Percentiles rank a stretch among this genome's conserved stretches.
Conservation (phyloP, 768 basidiomycete genomes). For the Tulasnella sp. region DNA sequence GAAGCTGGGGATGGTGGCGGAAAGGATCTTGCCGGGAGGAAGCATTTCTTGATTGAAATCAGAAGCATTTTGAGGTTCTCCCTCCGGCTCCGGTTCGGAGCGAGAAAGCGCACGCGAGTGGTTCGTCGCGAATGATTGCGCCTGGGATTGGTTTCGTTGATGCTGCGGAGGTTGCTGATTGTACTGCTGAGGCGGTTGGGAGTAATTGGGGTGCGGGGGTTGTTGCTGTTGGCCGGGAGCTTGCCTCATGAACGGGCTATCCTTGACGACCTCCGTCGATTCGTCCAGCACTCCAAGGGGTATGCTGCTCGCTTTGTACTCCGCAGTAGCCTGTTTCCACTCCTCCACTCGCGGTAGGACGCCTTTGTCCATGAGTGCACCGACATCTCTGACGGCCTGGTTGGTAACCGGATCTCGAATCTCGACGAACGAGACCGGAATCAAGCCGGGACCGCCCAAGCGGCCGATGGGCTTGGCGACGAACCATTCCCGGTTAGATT, state of each 20-base stretch:
- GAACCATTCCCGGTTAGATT: slow-evolving; percentile 99
- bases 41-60: slow-evolving; percentile 37
- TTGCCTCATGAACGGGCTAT: slow-evolving; percentile 43
- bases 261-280: slow-evolving; percentile 43
- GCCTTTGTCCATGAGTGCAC: slow-evolving; percentile 76
- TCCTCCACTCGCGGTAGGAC: slow-evolving; percentile 96
- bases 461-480: slow-evolving; percentile 97
- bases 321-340: slow-evolving; percentile 94
- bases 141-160: slow-evolving; percentile 33
- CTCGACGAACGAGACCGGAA: slow-evolving; percentile 95
- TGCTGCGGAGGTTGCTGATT: slow-evolving; percentile 16
- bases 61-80: slow-evolving; percentile 17
- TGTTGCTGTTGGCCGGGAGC: slow-evolving; percentile 31
- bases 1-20: slow-evolving; percentile 91
- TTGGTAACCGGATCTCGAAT: slow-evolving; percentile 90
- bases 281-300: slow-evolving; percentile 87
- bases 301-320: slow-evolving; percentile 95
- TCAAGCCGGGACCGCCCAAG: slow-evolving; percentile 92
- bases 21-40: slow-evolving; percentile 78
- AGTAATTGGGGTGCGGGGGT: slow-evolving; percentile 22
- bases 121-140: slow-evolving; percentile 39
- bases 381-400: slow-evolving; percentile 68
- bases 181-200: slow-evolving; percentile 17
- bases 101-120: slow-evolving; percentile 34
- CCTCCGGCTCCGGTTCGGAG: slow-evolving; percentile 16